Evolutionary conservation across 2,329 filamentous ascomycete species (phyloP).

Genomic region (Venturia aucupariae): DNA sequence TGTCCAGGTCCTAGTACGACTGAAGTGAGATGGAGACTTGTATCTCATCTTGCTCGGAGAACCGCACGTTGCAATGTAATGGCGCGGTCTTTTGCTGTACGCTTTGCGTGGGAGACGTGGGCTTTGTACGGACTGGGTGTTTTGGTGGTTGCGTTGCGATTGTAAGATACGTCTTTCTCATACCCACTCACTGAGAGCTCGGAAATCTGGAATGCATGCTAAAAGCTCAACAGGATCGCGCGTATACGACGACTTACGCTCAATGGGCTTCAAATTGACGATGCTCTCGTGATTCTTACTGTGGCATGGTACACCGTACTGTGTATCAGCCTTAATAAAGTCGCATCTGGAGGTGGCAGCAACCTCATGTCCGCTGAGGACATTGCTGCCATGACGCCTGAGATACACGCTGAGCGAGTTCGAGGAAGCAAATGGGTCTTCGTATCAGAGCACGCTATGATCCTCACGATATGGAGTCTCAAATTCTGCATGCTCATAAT

Average conservation of each 20-base stretch:
- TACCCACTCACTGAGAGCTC: background rate
- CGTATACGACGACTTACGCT: background rate
- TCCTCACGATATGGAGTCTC: conserved; percentile 1
- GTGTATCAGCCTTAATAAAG: background rate
- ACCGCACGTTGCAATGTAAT: background rate
- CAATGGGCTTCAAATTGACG: background rate
- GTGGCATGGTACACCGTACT: background rate
- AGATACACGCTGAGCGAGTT: background rate
- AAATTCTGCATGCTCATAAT: conserved; percentile 2
- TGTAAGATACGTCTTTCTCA: background rate
- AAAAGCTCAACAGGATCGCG: background rate
- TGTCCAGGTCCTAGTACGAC: background rate
- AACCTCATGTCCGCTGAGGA: background rate
- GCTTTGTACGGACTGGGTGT: background rate
- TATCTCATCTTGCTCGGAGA: background rate
- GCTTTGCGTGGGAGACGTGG: conserved; percentile 3
- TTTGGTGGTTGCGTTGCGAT: background rate
- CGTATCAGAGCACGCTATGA: conserved; percentile 1
- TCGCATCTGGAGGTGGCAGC: background rate
- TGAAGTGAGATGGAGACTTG: background rate
- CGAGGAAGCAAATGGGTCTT: background rate
- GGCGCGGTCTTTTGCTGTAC: background rate
- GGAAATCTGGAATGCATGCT: background rate
- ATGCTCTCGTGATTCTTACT: background rate
- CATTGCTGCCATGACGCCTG: background rate